Evolutionary conservation across 805 yeast species (phyloP).

Genomic region (Suhomyces xylopsoci): DNA sequence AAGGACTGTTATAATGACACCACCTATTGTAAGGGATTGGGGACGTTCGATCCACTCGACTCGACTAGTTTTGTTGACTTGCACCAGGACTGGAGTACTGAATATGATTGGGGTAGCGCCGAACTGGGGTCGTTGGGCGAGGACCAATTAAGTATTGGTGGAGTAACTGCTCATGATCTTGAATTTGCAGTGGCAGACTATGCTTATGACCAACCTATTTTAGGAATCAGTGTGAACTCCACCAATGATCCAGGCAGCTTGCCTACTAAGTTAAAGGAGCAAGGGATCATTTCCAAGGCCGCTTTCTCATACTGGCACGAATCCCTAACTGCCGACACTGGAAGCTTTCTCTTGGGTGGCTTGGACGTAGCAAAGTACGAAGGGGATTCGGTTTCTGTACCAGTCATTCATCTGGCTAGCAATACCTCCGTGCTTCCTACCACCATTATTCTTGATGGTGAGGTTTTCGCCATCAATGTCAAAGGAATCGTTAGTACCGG

Average conservation of each 20-base stretch:
- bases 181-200: background rate
- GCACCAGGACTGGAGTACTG: background rate
- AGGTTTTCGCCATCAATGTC: background rate
- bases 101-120: background rate
- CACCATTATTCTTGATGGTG: background rate
- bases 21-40: background rate
- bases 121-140: background rate
- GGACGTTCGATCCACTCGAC: background rate
- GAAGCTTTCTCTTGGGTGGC: background rate
- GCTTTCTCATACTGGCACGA: background rate
- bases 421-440: background rate
- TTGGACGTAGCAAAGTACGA: background rate
- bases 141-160: background rate
- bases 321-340: background rate
- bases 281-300: background rate
- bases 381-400: background rate
- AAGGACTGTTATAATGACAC: background rate
- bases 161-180: background rate
- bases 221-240: background rate
- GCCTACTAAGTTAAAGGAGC: background rate
- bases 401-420: background rate
- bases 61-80: background rate
- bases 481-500: background rate
- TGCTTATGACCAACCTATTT: background rate
- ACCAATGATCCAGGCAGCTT: background rate